phyloP scores from a whole-genome alignment of 768 basidiomycete species.

The Termitomyces sp. region DNA sequence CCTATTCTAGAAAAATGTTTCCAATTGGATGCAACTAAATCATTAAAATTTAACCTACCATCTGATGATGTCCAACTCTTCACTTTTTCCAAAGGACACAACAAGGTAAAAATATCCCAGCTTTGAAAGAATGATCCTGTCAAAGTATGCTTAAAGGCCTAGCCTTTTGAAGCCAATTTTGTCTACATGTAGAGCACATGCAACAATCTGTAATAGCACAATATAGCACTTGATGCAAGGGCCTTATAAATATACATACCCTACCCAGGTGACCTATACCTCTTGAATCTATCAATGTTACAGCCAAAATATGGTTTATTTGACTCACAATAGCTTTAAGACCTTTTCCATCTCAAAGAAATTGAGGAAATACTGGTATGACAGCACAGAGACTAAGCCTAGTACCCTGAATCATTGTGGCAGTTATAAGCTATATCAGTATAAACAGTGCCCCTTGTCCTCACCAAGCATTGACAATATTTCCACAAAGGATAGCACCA shows the following conservation, averaged over 20 bases:
- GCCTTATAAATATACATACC: neutral
- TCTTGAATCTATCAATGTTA: neutral
- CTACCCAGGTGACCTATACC: neutral
- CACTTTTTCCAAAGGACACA: neutral
- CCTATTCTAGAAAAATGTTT: neutral
- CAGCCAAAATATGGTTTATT: neutral
- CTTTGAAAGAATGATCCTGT: neutral
- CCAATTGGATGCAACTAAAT: neutral
- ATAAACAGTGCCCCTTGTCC: neutral
- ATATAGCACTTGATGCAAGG: neutral
- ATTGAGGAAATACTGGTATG: neutral
- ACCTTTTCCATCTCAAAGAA: neutral
- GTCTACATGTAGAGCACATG: neutral
- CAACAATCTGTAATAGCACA: neutral
- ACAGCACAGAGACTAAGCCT: neutral
- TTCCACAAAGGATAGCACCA: neutral
- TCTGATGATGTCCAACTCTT: neutral
- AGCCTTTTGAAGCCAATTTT: neutral
- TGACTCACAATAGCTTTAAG: neutral
- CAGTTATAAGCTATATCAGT: neutral
- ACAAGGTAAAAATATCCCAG: neutral
- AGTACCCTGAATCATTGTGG: neutral
- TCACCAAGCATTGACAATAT: neutral
- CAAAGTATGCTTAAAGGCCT: neutral
- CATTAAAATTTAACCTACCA: too few species aligned